Evolutionary conservation across 345 rosid species (phyloP).

Genomic region (Mangifera indica): DNA sequence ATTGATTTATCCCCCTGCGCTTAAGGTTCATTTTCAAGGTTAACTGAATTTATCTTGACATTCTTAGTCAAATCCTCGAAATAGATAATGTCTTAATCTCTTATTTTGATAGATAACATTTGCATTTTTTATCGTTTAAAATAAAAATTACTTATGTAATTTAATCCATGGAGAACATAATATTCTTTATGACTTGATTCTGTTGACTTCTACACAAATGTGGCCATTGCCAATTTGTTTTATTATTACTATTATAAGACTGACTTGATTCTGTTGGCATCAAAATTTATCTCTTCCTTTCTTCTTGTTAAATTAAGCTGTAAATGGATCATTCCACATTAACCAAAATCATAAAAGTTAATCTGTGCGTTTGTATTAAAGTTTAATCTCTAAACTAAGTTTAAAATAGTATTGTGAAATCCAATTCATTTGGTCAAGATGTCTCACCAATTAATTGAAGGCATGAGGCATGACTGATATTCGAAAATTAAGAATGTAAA

Average conservation of each 20-base stretch:
- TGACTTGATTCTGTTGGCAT: neutral
- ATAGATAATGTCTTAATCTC: too few species aligned
- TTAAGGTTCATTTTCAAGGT: too few species aligned
- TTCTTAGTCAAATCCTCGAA: too few species aligned
- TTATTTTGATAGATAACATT: neutral
- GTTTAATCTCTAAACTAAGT: neutral
- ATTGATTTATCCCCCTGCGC: too few species aligned
- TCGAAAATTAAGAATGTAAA: too few species aligned
- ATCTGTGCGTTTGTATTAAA: neutral
- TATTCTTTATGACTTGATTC: slow-evolving; percentile 12
- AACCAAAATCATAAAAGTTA: neutral
- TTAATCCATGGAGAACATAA: neutral
- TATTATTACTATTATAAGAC: neutral
- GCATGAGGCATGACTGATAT: too few species aligned
- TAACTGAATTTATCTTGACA: too few species aligned
- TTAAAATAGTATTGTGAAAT: neutral
- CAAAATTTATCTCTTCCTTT: neutral
- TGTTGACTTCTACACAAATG: slow-evolving; percentile 18
- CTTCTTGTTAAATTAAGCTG: neutral
- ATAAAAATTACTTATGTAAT: neutral
- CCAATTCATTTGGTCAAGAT: too few species aligned
- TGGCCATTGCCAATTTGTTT: neutral
- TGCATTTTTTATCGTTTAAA: slow-evolving; percentile 10
- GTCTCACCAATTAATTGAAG: too few species aligned
- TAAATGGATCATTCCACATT: neutral